Percentiles rank a stretch among this genome's conserved stretches.
These are phyloP conservation scores for Mrakia hoshinonis DNA, from an alignment of 768 basidiomycete species.

Conservation along the genomic window DNA sequence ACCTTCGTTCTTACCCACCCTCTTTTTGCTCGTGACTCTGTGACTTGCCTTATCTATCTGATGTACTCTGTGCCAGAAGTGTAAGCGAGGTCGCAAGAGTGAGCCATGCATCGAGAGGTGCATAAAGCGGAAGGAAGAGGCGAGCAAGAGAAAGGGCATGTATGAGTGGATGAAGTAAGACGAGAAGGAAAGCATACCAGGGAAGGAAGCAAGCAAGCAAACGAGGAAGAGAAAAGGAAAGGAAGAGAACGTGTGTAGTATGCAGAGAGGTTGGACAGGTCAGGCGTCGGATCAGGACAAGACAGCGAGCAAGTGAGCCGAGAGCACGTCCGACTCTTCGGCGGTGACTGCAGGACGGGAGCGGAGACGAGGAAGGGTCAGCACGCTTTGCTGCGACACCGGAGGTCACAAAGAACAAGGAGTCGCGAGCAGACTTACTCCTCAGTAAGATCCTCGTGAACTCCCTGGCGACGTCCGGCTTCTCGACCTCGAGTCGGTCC, in stretches of 20 bases:
- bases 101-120: background rate
- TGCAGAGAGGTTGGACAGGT: no score
- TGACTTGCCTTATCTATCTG: background rate
- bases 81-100: background rate
- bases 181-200: background rate
- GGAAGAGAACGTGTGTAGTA: no score
- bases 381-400: background rate
- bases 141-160: background rate
- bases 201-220: background rate
- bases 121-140: background rate
- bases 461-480: slow-evolving; percentile 45
- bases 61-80: background rate
- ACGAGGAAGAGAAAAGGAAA: background rate
- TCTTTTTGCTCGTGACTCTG: background rate
- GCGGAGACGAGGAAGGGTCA: background rate
- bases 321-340: slow-evolving; percentile 22
- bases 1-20: background rate
- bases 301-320: slow-evolving; percentile 14
- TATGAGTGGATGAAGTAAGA: background rate
- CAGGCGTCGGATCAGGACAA: background rate
- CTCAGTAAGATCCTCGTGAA: slow-evolving; percentile 41
- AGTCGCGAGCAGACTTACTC: slow-evolving; percentile 30
- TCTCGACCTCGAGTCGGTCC: slow-evolving; percentile 56
- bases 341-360: background rate
- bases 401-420: background rate